Percentiles rank a stretch among this genome's conserved stretches.
Conservation (phyloP, 768 basidiomycete genomes). For the Phaeotremella skinneri region DNA sequence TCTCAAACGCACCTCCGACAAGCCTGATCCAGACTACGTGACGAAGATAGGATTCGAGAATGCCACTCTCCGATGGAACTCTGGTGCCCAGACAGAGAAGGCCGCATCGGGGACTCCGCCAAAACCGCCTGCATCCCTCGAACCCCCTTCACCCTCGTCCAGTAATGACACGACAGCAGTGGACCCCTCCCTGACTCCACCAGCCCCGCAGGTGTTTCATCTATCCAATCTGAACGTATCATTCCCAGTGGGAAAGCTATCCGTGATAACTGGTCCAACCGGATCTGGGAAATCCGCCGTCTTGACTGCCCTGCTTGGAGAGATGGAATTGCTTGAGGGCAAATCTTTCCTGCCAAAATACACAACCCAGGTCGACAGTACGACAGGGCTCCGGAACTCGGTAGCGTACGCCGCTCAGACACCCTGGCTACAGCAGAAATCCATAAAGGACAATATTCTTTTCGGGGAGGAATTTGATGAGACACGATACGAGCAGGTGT, state of each 20-base stretch:
- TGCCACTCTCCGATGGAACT: slow-evolving; percentile 62
- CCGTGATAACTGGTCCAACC: slow-evolving; percentile 69
- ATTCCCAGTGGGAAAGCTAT: slow-evolving; percentile 71
- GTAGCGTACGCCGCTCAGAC: slow-evolving; percentile 73
- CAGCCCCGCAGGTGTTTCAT: slow-evolving; percentile 56
- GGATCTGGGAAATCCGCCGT: slow-evolving; percentile 80
- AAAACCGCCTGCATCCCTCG: neutral
- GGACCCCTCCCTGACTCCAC: slow-evolving; percentile 5
- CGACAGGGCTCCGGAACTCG: slow-evolving; percentile 52
- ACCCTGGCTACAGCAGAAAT: slow-evolving; percentile 53
- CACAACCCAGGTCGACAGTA: slow-evolving; percentile 53
- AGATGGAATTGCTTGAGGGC: slow-evolving; percentile 54
- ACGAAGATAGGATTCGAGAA: slow-evolving; percentile 59
- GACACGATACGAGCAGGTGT: slow-evolving; percentile 37
- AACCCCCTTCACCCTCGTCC: slow-evolving; percentile 4
- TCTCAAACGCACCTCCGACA: slow-evolving; percentile 55
- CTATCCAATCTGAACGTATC: slow-evolving; percentile 64
- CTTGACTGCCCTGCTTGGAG: slow-evolving; percentile 56
- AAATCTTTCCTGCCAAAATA: slow-evolving; percentile 68
- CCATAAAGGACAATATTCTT: slow-evolving; percentile 51
- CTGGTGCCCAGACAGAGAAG: slow-evolving; percentile 57
- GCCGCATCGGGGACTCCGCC: slow-evolving; percentile 17
- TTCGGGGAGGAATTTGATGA: slow-evolving; percentile 50
- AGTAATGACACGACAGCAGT: slow-evolving; percentile 24
- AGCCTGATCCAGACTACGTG: slow-evolving; percentile 44